Base-by-base conservation (phyloP, 2,329 filamentous ascomycete genomes). In the Paracorniculantispora psalliotae region DNA sequence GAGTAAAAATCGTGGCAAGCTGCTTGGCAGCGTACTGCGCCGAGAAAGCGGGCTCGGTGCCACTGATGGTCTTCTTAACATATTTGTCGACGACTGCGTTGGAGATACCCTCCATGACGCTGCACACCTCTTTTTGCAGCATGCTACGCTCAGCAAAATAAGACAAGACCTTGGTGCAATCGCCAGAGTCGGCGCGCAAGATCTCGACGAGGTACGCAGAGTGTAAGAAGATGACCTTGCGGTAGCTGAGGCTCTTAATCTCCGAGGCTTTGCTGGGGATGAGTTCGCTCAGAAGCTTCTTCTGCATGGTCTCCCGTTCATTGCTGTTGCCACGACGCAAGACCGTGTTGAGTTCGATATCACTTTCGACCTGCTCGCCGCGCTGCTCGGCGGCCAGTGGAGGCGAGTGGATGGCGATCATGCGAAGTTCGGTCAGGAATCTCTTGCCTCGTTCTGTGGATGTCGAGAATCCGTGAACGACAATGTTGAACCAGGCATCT, bases 401-500 rank as follows among this genome's bases (percentile, higher is more conserved):
- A 28, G 90, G 87, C 13, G 92, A 96, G 72, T 96, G 87, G 54
- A 91, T 85, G 1, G 96, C 93, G 69, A 99, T 87, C 37, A 90
- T 80, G 25, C 90, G 86, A 21, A 99, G 80, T 69, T 97, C 92
- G 59, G 88, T 82, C 52, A 86, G 74, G 66, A 96, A 85, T 64
- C 84, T 83, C 69, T 87, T 88, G 19, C 88, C 90, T 57, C 89
- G 83, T 17, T 87, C 82, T 0, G 91, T 93, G 17, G 83, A 82
- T 12, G 88, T 80, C 10, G 87, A 88, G 70, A 97, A 96, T 4
- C 92, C 94, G 71, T 99, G 94, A 0, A 96, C 89, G 23, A 92
- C 90, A 62, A 97, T 91, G 68, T 99, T 99, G 76, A 97, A 97
- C 94, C 94, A 99, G 5, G 91, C 91, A 78, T 99, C 92, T 55